These are phyloP conservation scores for Daldinia sp. DNA, from an alignment of 2,329 filamentous ascomycete species.

Conservation along the genomic window DNA sequence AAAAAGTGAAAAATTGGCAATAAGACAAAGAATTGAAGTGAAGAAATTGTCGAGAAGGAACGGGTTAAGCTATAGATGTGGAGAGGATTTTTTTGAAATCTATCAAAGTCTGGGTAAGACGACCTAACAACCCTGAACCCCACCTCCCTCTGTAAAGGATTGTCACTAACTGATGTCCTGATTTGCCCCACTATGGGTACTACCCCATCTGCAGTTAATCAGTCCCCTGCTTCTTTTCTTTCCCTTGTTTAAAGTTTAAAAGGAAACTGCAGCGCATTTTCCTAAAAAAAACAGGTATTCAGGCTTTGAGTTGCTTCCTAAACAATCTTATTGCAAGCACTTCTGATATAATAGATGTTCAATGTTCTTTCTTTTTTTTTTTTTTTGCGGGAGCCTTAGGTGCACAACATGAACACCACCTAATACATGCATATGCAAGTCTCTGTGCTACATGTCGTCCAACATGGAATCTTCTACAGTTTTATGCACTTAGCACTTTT, in stretches of 20 bases:
- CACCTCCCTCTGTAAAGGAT: neutral
- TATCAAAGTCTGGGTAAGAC: neutral
- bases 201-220: neutral
- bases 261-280: neutral
- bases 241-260: neutral
- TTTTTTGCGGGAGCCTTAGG: neutral
- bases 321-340: neutral
- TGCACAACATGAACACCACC: too few relatives aligned
- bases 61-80: slow-evolving; percentile 22
- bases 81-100: slow-evolving; percentile 19
- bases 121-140: neutral
- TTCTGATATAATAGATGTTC: neutral
- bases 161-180: neutral
- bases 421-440: neutral
- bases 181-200: neutral
- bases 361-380: neutral
- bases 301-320: neutral
- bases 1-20: neutral
- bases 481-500: too few relatives aligned
- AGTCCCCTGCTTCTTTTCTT: too few relatives aligned
- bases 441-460: neutral
- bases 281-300: neutral
- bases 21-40: slow-evolving; percentile 23
- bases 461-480: too few relatives aligned
- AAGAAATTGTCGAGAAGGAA: slow-evolving; percentile 23